A percentile compares a stretch with the other conserved stretches of the same genome.
phyloP scores from a whole-genome alignment of 805 yeast genomes.

The Zygosaccharomyces bisporus region DNA sequence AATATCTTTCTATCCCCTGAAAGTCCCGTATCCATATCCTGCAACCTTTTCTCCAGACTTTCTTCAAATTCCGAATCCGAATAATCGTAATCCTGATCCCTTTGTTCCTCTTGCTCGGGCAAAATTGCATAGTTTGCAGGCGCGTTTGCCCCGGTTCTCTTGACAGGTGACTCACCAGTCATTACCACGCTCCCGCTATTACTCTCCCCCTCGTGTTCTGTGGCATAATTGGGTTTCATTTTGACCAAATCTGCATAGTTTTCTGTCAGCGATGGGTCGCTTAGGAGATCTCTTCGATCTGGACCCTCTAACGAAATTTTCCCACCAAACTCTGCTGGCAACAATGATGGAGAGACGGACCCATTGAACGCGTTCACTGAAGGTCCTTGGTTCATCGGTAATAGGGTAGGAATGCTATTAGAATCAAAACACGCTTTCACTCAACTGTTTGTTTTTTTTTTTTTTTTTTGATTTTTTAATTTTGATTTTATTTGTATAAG shows the following conservation, averaged over 20 bases:
- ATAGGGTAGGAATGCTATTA: background rate
- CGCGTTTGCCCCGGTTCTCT: background rate
- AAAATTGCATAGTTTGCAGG: background rate
- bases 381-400: slow-evolving; percentile 7
- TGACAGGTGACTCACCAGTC: slow-evolving; percentile 7
- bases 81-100: slow-evolving; percentile 27
- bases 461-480: background rate
- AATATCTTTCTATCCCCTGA: slow-evolving; percentile 1
- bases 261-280: slow-evolving; percentile 33
- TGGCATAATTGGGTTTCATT: slow-evolving; percentile 11
- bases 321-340: slow-evolving; percentile 11
- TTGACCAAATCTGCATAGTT: slow-evolving; percentile 29
- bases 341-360: slow-evolving; percentile 8
- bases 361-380: slow-evolving; percentile 8
- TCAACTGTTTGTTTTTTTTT: background rate
- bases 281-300: slow-evolving; percentile 20
- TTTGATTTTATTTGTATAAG: background rate
- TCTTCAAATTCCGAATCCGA: slow-evolving; percentile 39
- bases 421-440: background rate
- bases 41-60: slow-evolving; percentile 31
- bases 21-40: slow-evolving; percentile 19
- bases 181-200: slow-evolving; percentile 9
- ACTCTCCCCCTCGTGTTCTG: slow-evolving; percentile 9
- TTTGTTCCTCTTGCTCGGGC: slow-evolving; percentile 1
- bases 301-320: slow-evolving; percentile 8